A percentile compares a stretch with the other conserved stretches of the same genome.
phyloP scores from a whole-genome alignment of 176 grass and related monocot species.

The Aegilops sharonensis region DNA sequence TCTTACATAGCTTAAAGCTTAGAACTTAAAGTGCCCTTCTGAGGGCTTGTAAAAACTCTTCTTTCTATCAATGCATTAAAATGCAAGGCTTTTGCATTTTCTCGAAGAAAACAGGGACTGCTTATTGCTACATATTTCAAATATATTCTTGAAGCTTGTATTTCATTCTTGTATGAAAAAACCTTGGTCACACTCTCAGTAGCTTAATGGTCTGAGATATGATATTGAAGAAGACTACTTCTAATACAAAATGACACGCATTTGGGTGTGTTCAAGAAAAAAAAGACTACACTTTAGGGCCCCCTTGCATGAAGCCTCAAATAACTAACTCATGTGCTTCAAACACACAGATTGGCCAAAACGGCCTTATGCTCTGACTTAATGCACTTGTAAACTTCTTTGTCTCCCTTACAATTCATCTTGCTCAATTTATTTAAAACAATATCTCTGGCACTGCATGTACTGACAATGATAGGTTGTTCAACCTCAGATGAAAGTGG shows the following conservation, averaged over 20 bases:
- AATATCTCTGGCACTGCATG: constrained; percentile 28
- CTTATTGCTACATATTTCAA: constrained; percentile 13
- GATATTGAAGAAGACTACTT: constrained; percentile 13
- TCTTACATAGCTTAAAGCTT: not conserved
- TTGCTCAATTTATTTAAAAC: constrained; percentile 26
- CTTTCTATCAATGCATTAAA: not conserved
- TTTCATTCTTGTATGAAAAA: constrained; percentile 14
- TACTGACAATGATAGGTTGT: constrained; percentile 28
- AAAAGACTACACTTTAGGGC: not conserved
- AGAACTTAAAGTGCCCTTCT: not conserved
- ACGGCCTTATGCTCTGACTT: constrained; percentile 14
- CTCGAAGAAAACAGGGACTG: not conserved
- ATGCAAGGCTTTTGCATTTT: not conserved
- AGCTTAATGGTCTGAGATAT: constrained; percentile 8
- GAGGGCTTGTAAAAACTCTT: not conserved
- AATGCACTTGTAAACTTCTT: constrained; percentile 27
- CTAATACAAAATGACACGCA: not conserved
- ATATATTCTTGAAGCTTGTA: constrained; percentile 25
- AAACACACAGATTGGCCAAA: constrained; percentile 19
- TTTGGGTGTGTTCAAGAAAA: not conserved
- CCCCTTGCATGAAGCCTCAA: not conserved
- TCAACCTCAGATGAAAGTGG: constrained; percentile 21
- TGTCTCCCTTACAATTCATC: constrained; percentile 23
- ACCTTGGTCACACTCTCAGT: not conserved
- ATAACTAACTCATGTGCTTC: not conserved